A percentile compares a stretch with the other conserved stretches of the same genome.
phyloP scores from a whole-genome alignment of 495 filamentous ascomycete species.

The Podospora bellae-mahoneyi region DNA sequence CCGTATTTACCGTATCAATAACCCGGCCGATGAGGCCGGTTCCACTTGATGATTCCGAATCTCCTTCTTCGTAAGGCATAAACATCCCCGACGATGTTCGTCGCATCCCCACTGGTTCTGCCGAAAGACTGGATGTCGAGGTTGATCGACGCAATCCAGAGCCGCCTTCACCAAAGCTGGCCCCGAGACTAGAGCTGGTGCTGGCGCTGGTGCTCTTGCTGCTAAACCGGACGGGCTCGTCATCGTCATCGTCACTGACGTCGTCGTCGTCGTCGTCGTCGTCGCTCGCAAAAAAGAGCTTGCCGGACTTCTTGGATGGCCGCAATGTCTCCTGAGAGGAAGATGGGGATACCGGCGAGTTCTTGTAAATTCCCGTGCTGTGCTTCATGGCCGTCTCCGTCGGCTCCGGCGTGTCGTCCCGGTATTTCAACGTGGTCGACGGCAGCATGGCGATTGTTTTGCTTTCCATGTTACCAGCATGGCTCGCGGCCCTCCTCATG shows the following conservation, averaged over 20 bases:
- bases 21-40: slow-evolving; percentile 69
- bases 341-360: slow-evolving; percentile 57
- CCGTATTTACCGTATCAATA: slow-evolving; percentile 93
- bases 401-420: slow-evolving; percentile 72
- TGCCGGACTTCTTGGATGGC: slow-evolving; percentile 65
- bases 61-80: slow-evolving; percentile 74
- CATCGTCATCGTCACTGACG: slow-evolving; percentile 56
- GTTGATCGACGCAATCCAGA: slow-evolving; percentile 35
- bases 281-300: slow-evolving; percentile 57
- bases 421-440: slow-evolving; percentile 87
- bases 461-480: slow-evolving; percentile 60
- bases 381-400: slow-evolving; percentile 57
- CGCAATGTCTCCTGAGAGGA: slow-evolving; percentile 74
- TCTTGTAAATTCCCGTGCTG: slow-evolving; percentile 45
- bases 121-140: slow-evolving; percentile 35
- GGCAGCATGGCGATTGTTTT: slow-evolving; percentile 93
- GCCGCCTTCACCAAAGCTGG: slow-evolving; percentile 17
- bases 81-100: slow-evolving; percentile 80
- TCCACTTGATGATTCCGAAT: slow-evolving; percentile 52
- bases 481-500: slow-evolving; percentile 45
- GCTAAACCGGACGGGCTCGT: slow-evolving; percentile 42
- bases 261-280: slow-evolving; percentile 47
- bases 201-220: slow-evolving; percentile 30
- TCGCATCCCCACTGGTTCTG: slow-evolving; percentile 56
- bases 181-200: slow-evolving; percentile 42